These are phyloP conservation scores for Trichosporon inkin DNA, from an alignment of 1,284 basidiomycete species.

Conservation along the genomic window DNA sequence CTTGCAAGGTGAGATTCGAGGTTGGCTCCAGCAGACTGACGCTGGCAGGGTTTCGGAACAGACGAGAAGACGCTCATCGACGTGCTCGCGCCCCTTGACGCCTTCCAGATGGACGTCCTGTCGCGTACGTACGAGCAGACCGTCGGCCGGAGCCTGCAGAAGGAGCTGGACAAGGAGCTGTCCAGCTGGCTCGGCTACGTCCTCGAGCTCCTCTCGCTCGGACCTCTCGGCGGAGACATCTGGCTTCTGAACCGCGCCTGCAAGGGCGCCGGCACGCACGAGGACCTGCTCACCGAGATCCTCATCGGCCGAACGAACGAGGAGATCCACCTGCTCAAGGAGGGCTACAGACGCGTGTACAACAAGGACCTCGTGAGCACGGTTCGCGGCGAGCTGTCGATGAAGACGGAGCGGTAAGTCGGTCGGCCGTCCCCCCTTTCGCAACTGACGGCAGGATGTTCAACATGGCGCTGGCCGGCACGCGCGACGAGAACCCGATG, in stretches of 20 bases:
- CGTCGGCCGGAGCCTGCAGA: constrained; percentile 39
- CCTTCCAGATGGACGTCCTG: constrained; percentile 49
- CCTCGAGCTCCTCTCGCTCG: constrained; percentile 44
- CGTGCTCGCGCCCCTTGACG: constrained; percentile 42
- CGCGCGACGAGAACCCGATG: constrained; percentile 45
- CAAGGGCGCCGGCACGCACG: constrained; percentile 48
- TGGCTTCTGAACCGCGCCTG: constrained; percentile 47
- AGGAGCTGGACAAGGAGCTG: constrained; percentile 50
- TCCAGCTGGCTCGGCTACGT: constrained; percentile 49
- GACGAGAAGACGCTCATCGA: constrained; percentile 48
- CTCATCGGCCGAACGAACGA: constrained; percentile 48
- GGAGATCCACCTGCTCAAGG: constrained; percentile 50
- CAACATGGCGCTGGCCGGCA: constrained; percentile 48
- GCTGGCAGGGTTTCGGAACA: constrained; percentile 49
- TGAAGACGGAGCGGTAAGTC: constrained; percentile 51
- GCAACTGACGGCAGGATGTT: constrained; percentile 34
- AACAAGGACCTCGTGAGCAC: constrained; percentile 41
- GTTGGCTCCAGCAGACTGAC: background rate
- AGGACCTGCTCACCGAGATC: constrained; percentile 49
- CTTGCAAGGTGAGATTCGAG: constrained; percentile 42
- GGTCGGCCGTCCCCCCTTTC: background rate
- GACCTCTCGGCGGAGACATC: constrained; percentile 48
- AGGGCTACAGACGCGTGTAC: constrained; percentile 45
- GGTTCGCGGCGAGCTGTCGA: constrained; percentile 49
- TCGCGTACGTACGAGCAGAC: constrained; percentile 46